These are phyloP conservation scores for Lipomyces oligophaga DNA, from an alignment of 805 yeast species.

Conservation along the genomic window DNA sequence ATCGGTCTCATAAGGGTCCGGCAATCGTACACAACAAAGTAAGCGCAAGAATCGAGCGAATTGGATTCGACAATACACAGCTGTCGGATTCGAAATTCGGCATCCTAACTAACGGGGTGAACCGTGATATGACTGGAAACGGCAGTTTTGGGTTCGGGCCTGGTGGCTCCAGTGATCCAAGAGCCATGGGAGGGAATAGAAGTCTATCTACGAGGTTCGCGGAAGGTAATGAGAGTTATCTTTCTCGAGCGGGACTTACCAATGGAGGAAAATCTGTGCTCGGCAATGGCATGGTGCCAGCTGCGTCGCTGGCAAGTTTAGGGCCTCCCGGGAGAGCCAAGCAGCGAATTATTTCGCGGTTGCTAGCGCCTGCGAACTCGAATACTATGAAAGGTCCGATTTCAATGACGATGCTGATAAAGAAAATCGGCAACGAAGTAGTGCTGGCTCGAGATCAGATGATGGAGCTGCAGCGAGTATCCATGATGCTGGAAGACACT, in stretches of 20 bases:
- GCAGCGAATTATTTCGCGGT: constrained; percentile 25
- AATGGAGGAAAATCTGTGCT: no score
- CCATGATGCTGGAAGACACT: constrained; percentile 16
- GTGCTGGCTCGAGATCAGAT: constrained; percentile 18
- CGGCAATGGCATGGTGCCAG: constrained; percentile 1
- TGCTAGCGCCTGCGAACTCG: constrained; percentile 10
- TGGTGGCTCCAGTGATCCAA: no score
- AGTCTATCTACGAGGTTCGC: no score
- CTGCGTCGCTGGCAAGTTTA: constrained; percentile 13
- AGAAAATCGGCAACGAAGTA: constrained; percentile 20
- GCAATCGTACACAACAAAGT: constrained; percentile 78
- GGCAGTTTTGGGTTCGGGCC: no score
- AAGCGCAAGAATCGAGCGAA: constrained; percentile 73
- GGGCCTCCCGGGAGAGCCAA: constrained; percentile 11
- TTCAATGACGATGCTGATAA: constrained; percentile 25
- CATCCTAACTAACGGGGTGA: constrained; percentile 2
- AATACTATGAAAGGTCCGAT: constrained; percentile 21
- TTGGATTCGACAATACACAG: constrained; percentile 34
- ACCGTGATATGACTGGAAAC: constrained; percentile 12
- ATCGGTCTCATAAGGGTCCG: no score
- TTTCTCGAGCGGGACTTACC: neutral
- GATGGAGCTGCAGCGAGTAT: constrained; percentile 20
- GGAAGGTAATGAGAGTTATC: neutral
- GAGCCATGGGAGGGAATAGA: no score
- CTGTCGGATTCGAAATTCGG: neutral